Conservation (phyloP, 163 green algal genomes). For the Botryococcus braunii region DNA sequence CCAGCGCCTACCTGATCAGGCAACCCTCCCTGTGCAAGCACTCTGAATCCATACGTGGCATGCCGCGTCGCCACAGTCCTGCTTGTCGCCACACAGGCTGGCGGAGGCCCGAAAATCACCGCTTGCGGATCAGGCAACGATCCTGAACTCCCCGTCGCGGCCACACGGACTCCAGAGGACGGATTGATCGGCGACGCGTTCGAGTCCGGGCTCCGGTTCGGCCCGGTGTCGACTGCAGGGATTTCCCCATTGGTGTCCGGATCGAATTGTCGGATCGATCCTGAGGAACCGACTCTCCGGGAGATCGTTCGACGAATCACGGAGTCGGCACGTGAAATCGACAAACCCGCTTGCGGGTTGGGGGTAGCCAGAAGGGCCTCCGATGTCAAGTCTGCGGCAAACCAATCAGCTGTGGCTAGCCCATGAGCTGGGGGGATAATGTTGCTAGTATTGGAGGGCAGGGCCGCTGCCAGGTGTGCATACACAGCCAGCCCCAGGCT, state of each 20-base stretch:
- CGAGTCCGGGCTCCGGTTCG: no score
- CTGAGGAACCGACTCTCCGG: no score
- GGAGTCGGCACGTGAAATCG: no score
- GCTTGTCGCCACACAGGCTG: neutral
- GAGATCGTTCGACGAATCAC: no score
- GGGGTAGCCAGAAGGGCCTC: neutral
- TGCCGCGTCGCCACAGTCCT: neutral
- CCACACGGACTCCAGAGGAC: no score
- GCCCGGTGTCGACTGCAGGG: no score
- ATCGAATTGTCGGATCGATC: no score
- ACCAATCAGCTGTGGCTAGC: conserved; percentile 61
- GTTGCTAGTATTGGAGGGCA: neutral
- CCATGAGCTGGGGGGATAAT: conserved; percentile 35
- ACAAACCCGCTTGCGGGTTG: neutral
- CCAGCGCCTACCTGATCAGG: neutral
- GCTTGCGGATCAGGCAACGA: no score
- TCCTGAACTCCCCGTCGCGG: no score
- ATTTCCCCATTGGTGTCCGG: no score
- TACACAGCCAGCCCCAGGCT: conserved; percentile 51
- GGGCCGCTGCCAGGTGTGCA: conserved; percentile 34
- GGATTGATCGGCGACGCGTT: no score
- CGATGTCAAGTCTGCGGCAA: conserved; percentile 24
- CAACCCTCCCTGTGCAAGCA: no score
- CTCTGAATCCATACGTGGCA: neutral
- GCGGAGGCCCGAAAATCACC: neutral